Evolutionary conservation across 345 rosid genomes (phyloP).

Genomic region (Raphanus sativus): DNA sequence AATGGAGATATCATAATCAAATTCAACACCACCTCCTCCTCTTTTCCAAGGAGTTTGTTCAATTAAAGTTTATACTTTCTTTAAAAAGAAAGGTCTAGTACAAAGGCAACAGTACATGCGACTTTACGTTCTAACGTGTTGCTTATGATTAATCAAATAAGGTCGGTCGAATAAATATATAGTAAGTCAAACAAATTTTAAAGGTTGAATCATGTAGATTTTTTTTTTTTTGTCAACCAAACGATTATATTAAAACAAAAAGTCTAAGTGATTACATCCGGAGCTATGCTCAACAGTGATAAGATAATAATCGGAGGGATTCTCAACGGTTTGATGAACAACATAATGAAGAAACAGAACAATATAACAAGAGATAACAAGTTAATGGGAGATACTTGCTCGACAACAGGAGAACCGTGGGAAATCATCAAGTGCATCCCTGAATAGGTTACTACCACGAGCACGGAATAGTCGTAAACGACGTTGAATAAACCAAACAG

Average conservation of each 20-base stretch:
- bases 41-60: conserved; percentile 14
- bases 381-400: not conserved
- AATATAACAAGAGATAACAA: not conserved
- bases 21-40: conserved; percentile 34
- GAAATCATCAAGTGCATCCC: not conserved
- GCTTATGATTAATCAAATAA: conserved; percentile 37
- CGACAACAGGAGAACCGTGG: not conserved
- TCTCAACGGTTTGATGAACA: not conserved
- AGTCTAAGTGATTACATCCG: not conserved
- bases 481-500: not conserved
- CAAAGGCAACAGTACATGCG: conserved; percentile 36
- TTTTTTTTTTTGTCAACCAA: not conserved
- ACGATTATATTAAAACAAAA: not conserved
- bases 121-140: conserved; percentile 39
- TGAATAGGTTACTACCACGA: not conserved
- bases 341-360: not conserved
- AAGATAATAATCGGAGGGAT: not conserved
- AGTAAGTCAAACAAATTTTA: conserved; percentile 35
- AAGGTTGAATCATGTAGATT: conserved; percentile 33
- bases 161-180: conserved; percentile 41
- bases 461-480: not conserved
- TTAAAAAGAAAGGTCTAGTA: not conserved
- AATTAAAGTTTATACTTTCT: not conserved
- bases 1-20: conserved; percentile 39
- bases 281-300: not conserved